Evolutionary conservation across 345 rosid species (phyloP), one percentile per base, ranked within the genome.

Genomic region (Citrus cavaleriei): DNA sequence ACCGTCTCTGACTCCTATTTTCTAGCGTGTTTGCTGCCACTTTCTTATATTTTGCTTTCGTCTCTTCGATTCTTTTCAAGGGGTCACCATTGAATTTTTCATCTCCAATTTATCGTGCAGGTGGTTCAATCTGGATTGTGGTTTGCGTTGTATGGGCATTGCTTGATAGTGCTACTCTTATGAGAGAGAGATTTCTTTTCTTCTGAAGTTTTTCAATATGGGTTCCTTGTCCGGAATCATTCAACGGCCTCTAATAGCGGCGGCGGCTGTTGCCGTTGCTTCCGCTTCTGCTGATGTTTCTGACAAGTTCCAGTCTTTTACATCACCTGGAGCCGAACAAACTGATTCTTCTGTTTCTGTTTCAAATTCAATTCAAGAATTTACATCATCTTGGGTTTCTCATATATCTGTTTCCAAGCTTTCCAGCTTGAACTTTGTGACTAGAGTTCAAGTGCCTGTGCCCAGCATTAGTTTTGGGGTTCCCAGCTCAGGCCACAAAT

Each of bases 171-270:
- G 5, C 1, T 76, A 62, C 35, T 86, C 82, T 81, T 81, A 79
- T 84, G 86, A 80, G 78, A 83, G 81, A 40, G 18, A 63, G 0
- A 61, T 27, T 24, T 18, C 4, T 86, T 82, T 46, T 74, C 68
- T 80, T 74, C 57, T 73, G 74, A 25, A 73, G 18, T 13, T 77
- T 32, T 80, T 69, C 81, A 72, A 46, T 27, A 96, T 96, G 98
- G 87, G 92, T 87, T 94, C 93, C 72, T 85, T 94, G 71, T 88
- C 91, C 12, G 98, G 97, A 78, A 81, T 78, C 73, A 64, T 92
- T 81, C 99, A 93, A 86, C 90, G 99, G 65, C 99, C 97, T 58
- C 88, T 94, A 51, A 92, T 85, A 12, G 98, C 98, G 18, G 97
- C 97, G 0, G 92, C 93, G 2, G 98, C 95, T 18, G 88, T 93